Conservation (phyloP, 257 asterid genomes). For the Avicennia marina region DNA sequence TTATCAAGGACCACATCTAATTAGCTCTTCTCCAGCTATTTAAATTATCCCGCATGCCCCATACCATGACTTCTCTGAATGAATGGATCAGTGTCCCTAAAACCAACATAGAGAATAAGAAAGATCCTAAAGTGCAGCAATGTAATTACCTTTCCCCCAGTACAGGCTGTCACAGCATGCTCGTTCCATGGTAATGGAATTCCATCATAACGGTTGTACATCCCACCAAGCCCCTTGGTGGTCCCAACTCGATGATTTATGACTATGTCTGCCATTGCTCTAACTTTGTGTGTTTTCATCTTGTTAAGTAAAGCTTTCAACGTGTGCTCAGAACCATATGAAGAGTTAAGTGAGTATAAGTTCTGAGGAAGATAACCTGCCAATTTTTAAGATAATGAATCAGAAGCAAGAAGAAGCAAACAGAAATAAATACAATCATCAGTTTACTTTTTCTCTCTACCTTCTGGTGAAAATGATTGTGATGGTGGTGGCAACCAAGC, state of each 20-base stretch:
- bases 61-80: conserved; percentile 61
- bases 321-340: conserved; percentile 78
- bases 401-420: conserved; percentile 11
- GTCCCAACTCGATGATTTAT: conserved; percentile 96
- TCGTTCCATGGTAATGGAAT: conserved; percentile 88
- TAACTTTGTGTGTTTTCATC: conserved; percentile 81
- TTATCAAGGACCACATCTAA: conserved; percentile 2
- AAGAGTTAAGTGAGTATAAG: conserved; percentile 73
- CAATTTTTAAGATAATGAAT: conserved; percentile 14
- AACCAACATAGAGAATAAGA: too few species aligned
- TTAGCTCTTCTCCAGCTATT: conserved; percentile 6
- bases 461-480: conserved; percentile 79
- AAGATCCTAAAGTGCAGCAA: background rate
- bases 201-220: conserved; percentile 94
- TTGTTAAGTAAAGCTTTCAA: conserved; percentile 69
- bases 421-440: background rate
- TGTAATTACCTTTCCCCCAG: conserved; percentile 79
- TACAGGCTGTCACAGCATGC: conserved; percentile 81
- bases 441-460: conserved; percentile 27
- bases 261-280: conserved; percentile 96
- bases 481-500: conserved; percentile 95
- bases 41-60: conserved; percentile 21
- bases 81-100: conserved; percentile 69
- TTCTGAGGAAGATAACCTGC: conserved; percentile 95
- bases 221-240: conserved; percentile 76